These are phyloP conservation scores for Tremellales sp. DNA, from an alignment of 1,284 basidiomycete species.

Conservation along the genomic window DNA sequence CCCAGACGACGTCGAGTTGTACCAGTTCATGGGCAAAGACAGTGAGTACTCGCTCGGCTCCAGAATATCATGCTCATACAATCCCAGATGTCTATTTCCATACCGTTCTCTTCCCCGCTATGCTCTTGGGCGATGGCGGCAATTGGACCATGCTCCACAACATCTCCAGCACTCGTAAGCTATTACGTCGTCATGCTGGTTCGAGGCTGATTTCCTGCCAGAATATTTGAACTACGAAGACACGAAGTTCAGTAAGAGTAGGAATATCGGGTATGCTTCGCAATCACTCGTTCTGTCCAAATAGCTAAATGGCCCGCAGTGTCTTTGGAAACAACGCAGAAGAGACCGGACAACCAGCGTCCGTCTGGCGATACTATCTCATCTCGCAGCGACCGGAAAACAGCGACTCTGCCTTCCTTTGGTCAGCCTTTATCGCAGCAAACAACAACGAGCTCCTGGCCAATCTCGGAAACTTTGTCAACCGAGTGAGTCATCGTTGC, in stretches of 20 bases:
- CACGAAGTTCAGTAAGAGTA: constrained; percentile 98
- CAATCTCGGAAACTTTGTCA: constrained; percentile 98
- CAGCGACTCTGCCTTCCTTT: constrained; percentile 93
- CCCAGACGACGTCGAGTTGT: constrained; percentile 82
- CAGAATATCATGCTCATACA: neutral
- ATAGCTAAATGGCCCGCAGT: constrained; percentile 17
- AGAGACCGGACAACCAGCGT: constrained; percentile 86
- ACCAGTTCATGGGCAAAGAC: constrained; percentile 99
- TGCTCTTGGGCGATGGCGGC: constrained; percentile 83
- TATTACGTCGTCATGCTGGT: neutral
- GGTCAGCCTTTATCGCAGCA: constrained; percentile 89
- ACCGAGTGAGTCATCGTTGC: constrained; percentile 57
- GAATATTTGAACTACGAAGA: constrained; percentile 99
- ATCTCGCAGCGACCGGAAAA: constrained; percentile 91
- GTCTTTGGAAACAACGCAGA: constrained; percentile 95
- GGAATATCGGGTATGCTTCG: constrained; percentile 67
- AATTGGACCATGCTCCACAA: constrained; percentile 94
- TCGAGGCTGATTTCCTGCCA: constrained; percentile 38
- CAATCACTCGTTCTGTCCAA: neutral
- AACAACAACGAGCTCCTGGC: constrained; percentile 94
- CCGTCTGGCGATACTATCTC: constrained; percentile 97
- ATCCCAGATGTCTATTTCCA: constrained; percentile 84
- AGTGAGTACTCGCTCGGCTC: constrained; percentile 47
- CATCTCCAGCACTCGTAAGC: constrained; percentile 84
- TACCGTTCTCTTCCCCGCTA: constrained; percentile 90